Percentiles rank a stretch among this genome's conserved stretches.
phyloP scores from a whole-genome alignment of 352 stramenopile genomes.

The Phytophthora colocasiae region DNA sequence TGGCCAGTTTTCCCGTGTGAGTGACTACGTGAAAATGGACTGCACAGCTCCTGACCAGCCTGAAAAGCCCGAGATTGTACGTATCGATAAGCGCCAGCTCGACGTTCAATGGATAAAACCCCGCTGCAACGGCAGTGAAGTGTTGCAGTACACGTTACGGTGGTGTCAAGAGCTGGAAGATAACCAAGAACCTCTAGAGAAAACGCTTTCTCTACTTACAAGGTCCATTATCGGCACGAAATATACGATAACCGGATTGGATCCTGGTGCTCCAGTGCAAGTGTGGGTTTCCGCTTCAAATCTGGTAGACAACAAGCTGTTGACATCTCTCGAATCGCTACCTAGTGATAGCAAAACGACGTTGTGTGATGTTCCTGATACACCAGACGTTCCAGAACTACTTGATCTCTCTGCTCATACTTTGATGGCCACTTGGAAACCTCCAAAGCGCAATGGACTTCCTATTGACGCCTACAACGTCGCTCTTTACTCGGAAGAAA shows the following conservation, averaged over 20 bases:
- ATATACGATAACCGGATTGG: slow-evolving; percentile 49
- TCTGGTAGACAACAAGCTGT: slow-evolving; percentile 63
- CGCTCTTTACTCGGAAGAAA: slow-evolving; percentile 57
- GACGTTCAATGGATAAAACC: slow-evolving; percentile 65
- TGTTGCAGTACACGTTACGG: slow-evolving; percentile 73
- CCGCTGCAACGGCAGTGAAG: slow-evolving; percentile 70
- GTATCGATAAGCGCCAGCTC: slow-evolving; percentile 48
- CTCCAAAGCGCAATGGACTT: slow-evolving; percentile 61
- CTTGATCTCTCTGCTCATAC: slow-evolving; percentile 46
- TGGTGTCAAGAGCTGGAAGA: slow-evolving; percentile 47
- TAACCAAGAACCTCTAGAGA: not conserved
- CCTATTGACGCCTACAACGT: slow-evolving; percentile 57
- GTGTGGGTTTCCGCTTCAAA: slow-evolving; percentile 70
- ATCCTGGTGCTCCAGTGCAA: slow-evolving; percentile 45
- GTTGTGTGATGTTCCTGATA: slow-evolving; percentile 60
- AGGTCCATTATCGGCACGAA: slow-evolving; percentile 57
- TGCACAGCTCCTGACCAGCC: slow-evolving; percentile 64
- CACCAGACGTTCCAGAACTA: slow-evolving; percentile 34
- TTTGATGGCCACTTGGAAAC: slow-evolving; percentile 42
- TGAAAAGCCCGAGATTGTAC: slow-evolving; percentile 37
- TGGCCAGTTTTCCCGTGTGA: slow-evolving; percentile 65
- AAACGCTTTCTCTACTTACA: slow-evolving; percentile 47
- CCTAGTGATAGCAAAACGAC: slow-evolving; percentile 44
- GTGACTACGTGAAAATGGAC: slow-evolving; percentile 80
- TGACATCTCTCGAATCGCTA: slow-evolving; percentile 51